A percentile compares a stretch with the other conserved stretches of the same genome.
Conservation (phyloP, 495 filamentous ascomycete genomes). For the Xylaria grammica region DNA sequence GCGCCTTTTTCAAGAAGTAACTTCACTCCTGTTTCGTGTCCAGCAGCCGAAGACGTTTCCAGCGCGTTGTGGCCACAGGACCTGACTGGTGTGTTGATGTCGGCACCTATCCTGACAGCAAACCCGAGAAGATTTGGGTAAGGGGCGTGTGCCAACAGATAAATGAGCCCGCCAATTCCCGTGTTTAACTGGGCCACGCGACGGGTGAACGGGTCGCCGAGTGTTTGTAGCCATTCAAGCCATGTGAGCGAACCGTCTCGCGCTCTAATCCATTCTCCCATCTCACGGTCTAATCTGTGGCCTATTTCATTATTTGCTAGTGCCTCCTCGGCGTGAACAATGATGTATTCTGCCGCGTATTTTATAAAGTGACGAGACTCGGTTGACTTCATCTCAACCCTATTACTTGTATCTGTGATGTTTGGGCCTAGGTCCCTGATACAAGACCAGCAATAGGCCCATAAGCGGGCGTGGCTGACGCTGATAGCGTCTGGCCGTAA, state of each 20-base stretch:
- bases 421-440: background rate
- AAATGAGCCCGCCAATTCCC: background rate
- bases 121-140: background rate
- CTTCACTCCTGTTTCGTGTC: too few relatives aligned
- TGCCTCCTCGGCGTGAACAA: slow-evolving; percentile 22
- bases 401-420: background rate
- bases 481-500: slow-evolving; percentile 12
- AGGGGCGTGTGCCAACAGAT: background rate
- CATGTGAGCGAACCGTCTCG: slow-evolving; percentile 1
- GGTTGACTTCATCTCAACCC: background rate
- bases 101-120: background rate
- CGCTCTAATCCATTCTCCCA: background rate
- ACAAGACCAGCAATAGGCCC: slow-evolving; percentile 1
- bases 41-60: slow-evolving; percentile 24
- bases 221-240: background rate
- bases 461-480: slow-evolving; percentile 19
- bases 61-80: slow-evolving; percentile 28
- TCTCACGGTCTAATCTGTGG: background rate
- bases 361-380: background rate
- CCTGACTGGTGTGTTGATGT: slow-evolving; percentile 25
- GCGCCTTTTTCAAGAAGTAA: too few relatives aligned
- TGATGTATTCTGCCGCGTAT: slow-evolving; percentile 4
- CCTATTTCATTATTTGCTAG: background rate
- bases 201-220: too few relatives aligned
- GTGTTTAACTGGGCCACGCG: background rate